phyloP scores from a whole-genome alignment of 2,329 filamentous ascomycete genomes.

The Aschersonia sp. region DNA sequence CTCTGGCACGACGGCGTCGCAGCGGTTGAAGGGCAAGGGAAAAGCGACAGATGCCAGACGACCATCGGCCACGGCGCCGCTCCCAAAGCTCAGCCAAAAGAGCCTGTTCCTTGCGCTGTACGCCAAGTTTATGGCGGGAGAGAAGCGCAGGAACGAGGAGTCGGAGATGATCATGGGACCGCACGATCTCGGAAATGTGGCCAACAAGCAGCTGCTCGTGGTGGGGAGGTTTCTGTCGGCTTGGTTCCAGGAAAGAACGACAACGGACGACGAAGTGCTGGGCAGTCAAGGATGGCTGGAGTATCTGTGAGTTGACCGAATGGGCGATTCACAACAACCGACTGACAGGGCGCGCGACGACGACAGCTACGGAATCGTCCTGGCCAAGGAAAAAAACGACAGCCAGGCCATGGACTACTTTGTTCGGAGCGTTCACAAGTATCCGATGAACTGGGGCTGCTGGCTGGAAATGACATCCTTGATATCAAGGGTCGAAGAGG shows the following conservation, averaged over 20 bases:
- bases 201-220: conserved; percentile 70
- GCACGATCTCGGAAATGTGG: conserved; percentile 68
- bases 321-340: background rate
- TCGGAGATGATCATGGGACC: conserved; percentile 95
- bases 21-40: conserved; percentile 46
- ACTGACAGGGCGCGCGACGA: background rate
- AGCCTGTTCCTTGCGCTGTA: conserved; percentile 86
- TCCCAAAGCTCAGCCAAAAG: conserved; percentile 66
- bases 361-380: conserved; percentile 67
- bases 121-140: conserved; percentile 80
- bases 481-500: conserved; percentile 66
- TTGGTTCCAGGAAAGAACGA: conserved; percentile 59
- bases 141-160: conserved; percentile 93
- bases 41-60: conserved; percentile 11
- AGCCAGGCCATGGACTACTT: conserved; percentile 72
- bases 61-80: conserved; percentile 10
- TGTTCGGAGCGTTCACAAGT: conserved; percentile 74
- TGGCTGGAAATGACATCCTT: conserved; percentile 86
- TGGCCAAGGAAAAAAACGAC: conserved; percentile 85
- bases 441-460: conserved; percentile 92
- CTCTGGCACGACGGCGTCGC: conserved; percentile 21
- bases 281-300: conserved; percentile 86
- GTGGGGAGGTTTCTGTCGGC: conserved; percentile 63
- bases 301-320: conserved; percentile 40
- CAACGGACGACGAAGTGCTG: conserved; percentile 38